Evolutionary conservation across 495 filamentous ascomycete genomes (phyloP).

Genomic region (Trichodelitschia bisporula): DNA sequence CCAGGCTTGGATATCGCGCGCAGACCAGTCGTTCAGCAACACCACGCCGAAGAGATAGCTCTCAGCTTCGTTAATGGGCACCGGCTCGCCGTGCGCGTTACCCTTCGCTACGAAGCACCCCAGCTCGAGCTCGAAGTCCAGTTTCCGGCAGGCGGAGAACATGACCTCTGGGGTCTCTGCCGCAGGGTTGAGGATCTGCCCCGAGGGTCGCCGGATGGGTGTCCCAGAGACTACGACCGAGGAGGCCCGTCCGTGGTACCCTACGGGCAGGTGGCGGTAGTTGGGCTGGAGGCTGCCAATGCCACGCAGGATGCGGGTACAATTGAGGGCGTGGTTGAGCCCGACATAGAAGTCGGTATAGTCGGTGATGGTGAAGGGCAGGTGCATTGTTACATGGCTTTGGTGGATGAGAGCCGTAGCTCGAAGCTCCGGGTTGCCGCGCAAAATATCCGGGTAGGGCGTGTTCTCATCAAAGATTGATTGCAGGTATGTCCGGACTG

Average conservation of each 20-base stretch:
- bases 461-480: constrained; percentile 39
- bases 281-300: constrained; percentile 63
- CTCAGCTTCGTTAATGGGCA: constrained; percentile 34
- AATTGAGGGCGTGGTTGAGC: constrained; percentile 60
- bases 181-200: constrained; percentile 51
- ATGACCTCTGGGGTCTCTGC: constrained; percentile 33
- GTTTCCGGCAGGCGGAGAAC: constrained; percentile 33
- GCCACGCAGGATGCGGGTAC: constrained; percentile 67
- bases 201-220: constrained; percentile 44
- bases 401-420: constrained; percentile 27
- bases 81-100: constrained; percentile 37
- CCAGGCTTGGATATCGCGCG: constrained; percentile 75
- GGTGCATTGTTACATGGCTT: constrained; percentile 37
- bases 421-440: constrained; percentile 28
- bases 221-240: constrained; percentile 20
- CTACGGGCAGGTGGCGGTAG: constrained; percentile 76
- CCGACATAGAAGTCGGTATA: constrained; percentile 98
- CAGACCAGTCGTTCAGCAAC: constrained; percentile 87
- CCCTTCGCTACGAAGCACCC: constrained; percentile 52
- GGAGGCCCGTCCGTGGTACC: constrained; percentile 25
- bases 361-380: constrained; percentile 78
- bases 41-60: constrained; percentile 71
- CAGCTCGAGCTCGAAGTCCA: constrained; percentile 80
- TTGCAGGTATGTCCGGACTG: constrained; percentile 52
- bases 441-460: constrained; percentile 30